Conservation (phyloP, 2,329 filamentous ascomycete genomes). For the Aurifilum marmelostoma region DNA sequence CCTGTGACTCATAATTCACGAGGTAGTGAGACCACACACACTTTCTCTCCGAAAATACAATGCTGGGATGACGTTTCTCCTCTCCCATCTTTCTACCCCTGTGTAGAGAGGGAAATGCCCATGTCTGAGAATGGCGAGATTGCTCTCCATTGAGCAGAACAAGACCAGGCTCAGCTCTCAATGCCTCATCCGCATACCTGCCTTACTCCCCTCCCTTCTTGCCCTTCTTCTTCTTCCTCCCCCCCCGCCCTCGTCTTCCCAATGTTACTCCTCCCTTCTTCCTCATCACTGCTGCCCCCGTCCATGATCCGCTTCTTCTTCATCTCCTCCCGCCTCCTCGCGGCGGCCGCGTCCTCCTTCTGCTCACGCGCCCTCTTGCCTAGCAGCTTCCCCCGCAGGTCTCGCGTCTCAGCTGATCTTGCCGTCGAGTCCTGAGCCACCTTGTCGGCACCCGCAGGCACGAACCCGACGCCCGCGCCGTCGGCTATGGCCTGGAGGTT, state of each 20-base stretch:
- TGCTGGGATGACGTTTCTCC: not conserved
- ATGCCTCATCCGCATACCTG: not conserved
- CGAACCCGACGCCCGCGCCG: slow-evolving; percentile 49
- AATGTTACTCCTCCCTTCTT: slow-evolving; percentile 37
- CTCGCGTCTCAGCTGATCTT: slow-evolving; percentile 34
- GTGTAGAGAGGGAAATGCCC: not conserved
- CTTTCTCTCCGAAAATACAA: not conserved
- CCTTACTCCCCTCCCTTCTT: not conserved
- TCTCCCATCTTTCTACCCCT: not conserved
- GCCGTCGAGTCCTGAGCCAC: slow-evolving; percentile 31
- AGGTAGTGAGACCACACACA: not conserved
- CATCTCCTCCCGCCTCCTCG: slow-evolving; percentile 34
- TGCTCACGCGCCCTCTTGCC: slow-evolving; percentile 32
- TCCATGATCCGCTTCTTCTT: slow-evolving; percentile 48
- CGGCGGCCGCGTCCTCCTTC: slow-evolving; percentile 34
- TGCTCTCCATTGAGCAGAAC: too few relatives aligned
- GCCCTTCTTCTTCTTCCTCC: slow-evolving; percentile 14
- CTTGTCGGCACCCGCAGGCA: slow-evolving; percentile 31
- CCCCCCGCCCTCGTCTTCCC: slow-evolving; percentile 30
- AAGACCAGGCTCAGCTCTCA: not conserved
- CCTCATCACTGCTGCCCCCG: slow-evolving; percentile 45
- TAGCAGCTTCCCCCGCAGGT: slow-evolving; percentile 39
- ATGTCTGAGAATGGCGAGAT: too few relatives aligned
- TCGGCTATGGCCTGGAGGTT: slow-evolving; percentile 34
- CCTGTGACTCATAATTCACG: not conserved